Evolutionary conservation across 2,329 filamentous ascomycete species (phyloP).

Genomic region (Exophiala lecanii-corni): DNA sequence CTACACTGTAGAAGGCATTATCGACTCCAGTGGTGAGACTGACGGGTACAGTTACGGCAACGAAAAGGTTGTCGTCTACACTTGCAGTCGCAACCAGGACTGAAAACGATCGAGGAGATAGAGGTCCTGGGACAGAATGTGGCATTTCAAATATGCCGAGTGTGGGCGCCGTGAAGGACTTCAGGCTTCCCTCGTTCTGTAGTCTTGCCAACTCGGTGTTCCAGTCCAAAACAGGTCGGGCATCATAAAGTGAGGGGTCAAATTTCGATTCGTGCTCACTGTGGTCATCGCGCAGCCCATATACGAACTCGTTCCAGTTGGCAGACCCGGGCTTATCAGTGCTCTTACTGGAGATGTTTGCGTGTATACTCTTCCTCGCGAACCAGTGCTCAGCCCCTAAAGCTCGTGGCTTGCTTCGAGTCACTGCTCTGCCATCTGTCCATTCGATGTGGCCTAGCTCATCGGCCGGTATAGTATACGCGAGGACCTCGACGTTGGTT

Average conservation of each 20-base stretch:
- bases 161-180: slow-evolving; percentile 11
- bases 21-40: slow-evolving; percentile 20
- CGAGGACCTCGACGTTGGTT: slow-evolving; percentile 23
- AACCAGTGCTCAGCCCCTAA: slow-evolving; percentile 36
- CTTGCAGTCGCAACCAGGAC: slow-evolving; percentile 30
- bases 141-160: slow-evolving; percentile 31
- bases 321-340: slow-evolving; percentile 32
- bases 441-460: slow-evolving; percentile 17
- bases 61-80: slow-evolving; percentile 21
- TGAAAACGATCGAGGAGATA: slow-evolving; percentile 29
- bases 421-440: slow-evolving; percentile 4
- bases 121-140: slow-evolving; percentile 27
- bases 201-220: slow-evolving; percentile 10
- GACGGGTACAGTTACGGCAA: slow-evolving; percentile 32
- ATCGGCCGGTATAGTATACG: slow-evolving; percentile 12
- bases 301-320: slow-evolving; percentile 36
- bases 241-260: slow-evolving; percentile 34
- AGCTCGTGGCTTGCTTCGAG: slow-evolving; percentile 14
- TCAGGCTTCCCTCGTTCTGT: slow-evolving; percentile 2
- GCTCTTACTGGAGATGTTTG: slow-evolving; percentile 19
- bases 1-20: slow-evolving; percentile 27
- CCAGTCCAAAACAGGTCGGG: slow-evolving; percentile 28
- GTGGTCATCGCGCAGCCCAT: slow-evolving; percentile 35
- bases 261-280: slow-evolving; percentile 39
- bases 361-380: slow-evolving; percentile 37